These are phyloP conservation scores for Rhizopogon vesiculosus DNA, from an alignment of 768 basidiomycete species.

Conservation along the genomic window DNA sequence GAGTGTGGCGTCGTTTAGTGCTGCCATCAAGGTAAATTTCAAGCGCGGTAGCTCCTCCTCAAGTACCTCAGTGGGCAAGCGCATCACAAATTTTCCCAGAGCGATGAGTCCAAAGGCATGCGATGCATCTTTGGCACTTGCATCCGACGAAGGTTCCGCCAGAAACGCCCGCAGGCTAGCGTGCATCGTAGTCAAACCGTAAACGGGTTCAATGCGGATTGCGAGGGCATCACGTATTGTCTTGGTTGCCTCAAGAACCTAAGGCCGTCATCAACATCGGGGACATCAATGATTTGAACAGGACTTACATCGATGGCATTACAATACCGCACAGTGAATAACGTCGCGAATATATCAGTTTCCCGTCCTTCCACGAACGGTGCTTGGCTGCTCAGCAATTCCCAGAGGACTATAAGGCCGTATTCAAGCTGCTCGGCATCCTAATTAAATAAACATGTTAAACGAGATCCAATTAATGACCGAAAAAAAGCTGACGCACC, in stretches of 20 bases:
- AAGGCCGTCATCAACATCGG: not conserved
- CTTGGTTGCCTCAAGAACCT: conserved; percentile 84
- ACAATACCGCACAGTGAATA: conserved; percentile 71
- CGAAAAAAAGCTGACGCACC: conserved; percentile 37
- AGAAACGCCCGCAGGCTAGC: conserved; percentile 65
- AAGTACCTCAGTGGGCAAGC: conserved; percentile 76
- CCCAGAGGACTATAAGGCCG: conserved; percentile 79
- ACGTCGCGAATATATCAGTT: conserved; percentile 64
- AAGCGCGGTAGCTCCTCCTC: conserved; percentile 85
- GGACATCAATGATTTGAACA: not conserved
- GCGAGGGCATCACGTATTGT: conserved; percentile 75
- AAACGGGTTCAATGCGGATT: conserved; percentile 72
- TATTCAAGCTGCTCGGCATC: conserved; percentile 65
- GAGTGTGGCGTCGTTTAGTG: conserved; percentile 71
- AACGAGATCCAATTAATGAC: not conserved
- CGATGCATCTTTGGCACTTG: conserved; percentile 55
- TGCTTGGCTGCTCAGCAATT: conserved; percentile 73
- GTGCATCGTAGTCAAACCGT: conserved; percentile 80
- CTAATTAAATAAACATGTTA: conserved; percentile 32
- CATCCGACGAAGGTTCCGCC: conserved; percentile 44
- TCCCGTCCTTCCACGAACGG: conserved; percentile 75
- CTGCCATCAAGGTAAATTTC: conserved; percentile 61
- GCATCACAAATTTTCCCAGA: conserved; percentile 76
- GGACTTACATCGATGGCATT: conserved; percentile 61
- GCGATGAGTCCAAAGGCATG: conserved; percentile 84